Percentiles rank a stretch among this genome's conserved stretches.
Conservation (phyloP, 2,329 filamentous ascomycete species). For the Hymenoscyphus occultus region DNA sequence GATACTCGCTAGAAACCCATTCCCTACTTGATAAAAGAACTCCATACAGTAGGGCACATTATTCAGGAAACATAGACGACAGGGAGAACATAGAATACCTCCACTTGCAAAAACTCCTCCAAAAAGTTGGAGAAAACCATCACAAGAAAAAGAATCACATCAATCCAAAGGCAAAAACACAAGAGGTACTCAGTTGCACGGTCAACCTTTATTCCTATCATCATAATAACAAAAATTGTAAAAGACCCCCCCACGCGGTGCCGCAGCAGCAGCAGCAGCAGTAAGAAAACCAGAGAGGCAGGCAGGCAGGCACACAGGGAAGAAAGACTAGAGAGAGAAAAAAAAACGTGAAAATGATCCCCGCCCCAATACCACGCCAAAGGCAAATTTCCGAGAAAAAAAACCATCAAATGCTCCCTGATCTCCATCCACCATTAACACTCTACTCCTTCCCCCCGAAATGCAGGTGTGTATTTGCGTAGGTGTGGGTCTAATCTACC, state of each 20-base stretch:
- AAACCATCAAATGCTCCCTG: constrained; percentile 1
- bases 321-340: not conserved
- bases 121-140: no score
- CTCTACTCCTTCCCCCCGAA: not conserved
- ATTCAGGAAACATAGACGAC: no score
- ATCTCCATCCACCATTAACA: not conserved
- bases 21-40: no score
- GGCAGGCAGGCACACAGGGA: not conserved
- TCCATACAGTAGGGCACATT: no score
- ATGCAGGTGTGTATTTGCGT: not conserved
- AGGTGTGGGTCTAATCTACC: not conserved
- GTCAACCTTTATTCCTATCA: constrained; percentile 3
- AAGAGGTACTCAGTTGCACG: not conserved
- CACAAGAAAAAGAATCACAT: no score
- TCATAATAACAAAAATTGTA: constrained; percentile 4
- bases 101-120: no score
- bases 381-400: not conserved
- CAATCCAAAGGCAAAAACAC: not conserved
- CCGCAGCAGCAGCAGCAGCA: not conserved
- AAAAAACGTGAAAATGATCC: constrained; percentile 4
- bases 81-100: no score
- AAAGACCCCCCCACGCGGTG: not conserved
- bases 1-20: no score
- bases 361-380: not conserved
- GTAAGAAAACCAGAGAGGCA: not conserved